Evolutionary conservation across 352 stramenopile genomes (phyloP), one percentile per base, ranked within the genome.

Genomic region (Aphanomyces astaci): DNA sequence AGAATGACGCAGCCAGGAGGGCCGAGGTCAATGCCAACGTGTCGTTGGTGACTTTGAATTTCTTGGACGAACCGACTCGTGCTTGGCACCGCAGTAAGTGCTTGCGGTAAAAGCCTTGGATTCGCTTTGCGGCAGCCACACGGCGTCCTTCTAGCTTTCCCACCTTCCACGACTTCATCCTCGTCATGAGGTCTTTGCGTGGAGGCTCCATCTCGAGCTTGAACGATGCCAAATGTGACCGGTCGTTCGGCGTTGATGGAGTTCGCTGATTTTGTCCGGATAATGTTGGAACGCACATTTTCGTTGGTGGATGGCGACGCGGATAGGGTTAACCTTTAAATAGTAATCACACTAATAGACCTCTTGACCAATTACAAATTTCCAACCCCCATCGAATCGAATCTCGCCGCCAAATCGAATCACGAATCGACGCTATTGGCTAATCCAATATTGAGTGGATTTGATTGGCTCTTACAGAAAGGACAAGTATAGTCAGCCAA

Each of bases 81-180:
- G 73, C 31, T 31, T 81, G 78, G 66, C 87, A 75, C 64, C 88
- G 88, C 11, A 85, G 73, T 60, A 88, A 80, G 74, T 89, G 88
- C 53, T 81, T 78, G 49, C 82, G 80, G 72, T 92, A 92, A 43
- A 80, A 81, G 68, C 86, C 56, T 70, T 90, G 84, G 66, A 92
- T 86, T 28, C 84, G 76, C 71, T 82, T 43, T 25, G 83, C 81
- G 25, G 80, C 74, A 11, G 51, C 51, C 13, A 39, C 51, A 5
- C 24, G 51, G 25, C 30, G 51, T 19, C 30, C 24, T 7, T 59
- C 51, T n/a, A 59, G 15, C n/a, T n/a, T 59, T 11, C 51, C 56
- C 32, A 51, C 19, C 11, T 52, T 63, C 27, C 54, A 36, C 54
- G 54, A 43, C 3, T 28, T 28, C 56, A 64, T 31, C 30, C 56